Percentiles rank a stretch among this genome's conserved stretches.
Conservation (phyloP, 345 rosid species). For the Ceriops zippeliana region DNA sequence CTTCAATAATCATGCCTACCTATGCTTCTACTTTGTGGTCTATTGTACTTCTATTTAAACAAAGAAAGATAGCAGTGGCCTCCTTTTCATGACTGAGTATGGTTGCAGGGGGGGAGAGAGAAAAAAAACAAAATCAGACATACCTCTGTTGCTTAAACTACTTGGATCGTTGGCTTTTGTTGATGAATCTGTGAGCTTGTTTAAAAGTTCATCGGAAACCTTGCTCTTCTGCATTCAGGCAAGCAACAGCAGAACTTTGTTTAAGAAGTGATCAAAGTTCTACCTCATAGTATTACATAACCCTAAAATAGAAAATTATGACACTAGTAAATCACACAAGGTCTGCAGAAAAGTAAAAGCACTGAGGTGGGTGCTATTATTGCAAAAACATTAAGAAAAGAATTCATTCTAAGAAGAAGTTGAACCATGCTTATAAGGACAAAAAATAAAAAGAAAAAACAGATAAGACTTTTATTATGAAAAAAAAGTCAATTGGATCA, state of each 20-base stretch:
- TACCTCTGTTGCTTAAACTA: constrained; percentile 34
- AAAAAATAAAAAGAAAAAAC: too few relatives aligned
- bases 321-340: background rate
- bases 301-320: background rate
- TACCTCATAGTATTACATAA: background rate
- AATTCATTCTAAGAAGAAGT: too few relatives aligned
- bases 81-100: background rate
- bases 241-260: constrained; percentile 2
- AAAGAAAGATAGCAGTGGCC: background rate
- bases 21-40: too few relatives aligned
- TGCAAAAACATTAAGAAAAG: too few relatives aligned
- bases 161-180: constrained; percentile 24
- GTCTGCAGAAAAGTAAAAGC: background rate
- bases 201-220: constrained; percentile 37
- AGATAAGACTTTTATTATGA: too few relatives aligned
- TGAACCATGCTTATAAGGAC: too few relatives aligned
- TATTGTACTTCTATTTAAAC: background rate
- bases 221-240: constrained; percentile 48
- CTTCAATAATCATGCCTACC: too few relatives aligned
- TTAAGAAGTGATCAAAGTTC: background rate
- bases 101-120: background rate
- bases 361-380: too few relatives aligned
- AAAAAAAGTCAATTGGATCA: too few relatives aligned
- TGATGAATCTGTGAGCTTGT: constrained; percentile 51
- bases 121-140: background rate